A percentile compares a stretch with the other conserved stretches of the same genome.
These are phyloP conservation scores for Crepidotus sp. DNA, from an alignment of 1,284 basidiomycete genomes.

Conservation along the genomic window DNA sequence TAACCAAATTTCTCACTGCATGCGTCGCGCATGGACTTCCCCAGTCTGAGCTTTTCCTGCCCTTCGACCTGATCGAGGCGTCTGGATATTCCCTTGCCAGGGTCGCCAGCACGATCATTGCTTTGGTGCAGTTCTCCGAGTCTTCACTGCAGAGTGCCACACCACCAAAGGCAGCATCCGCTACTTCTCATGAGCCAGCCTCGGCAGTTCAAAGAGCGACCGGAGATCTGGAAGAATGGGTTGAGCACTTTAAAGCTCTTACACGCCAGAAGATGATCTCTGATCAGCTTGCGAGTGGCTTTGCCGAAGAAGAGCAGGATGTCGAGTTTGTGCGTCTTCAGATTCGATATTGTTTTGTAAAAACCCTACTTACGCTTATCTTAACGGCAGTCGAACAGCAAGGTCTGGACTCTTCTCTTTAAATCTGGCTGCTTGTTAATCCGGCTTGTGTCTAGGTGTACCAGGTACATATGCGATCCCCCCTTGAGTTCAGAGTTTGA, in stretches of 20 bases:
- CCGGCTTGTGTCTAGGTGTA: conserved; percentile 10
- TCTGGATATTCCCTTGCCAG: conserved; percentile 51
- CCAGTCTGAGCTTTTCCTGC: conserved; percentile 54
- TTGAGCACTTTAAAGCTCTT: conserved; percentile 11
- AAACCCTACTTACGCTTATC: background rate
- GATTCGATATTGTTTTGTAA: background rate
- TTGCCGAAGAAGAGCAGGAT: background rate
- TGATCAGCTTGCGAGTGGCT: background rate
- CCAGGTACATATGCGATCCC: conserved; percentile 2
- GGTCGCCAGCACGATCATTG: conserved; percentile 59
- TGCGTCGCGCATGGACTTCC: conserved; percentile 54
- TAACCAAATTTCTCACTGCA: conserved; percentile 64
- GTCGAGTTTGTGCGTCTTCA: conserved; percentile 9
- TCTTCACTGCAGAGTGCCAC: background rate
- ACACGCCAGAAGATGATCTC: conserved; percentile 12
- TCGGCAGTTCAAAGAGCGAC: background rate
- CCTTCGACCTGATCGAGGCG: conserved; percentile 57
- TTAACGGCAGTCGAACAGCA: conserved; percentile 11
- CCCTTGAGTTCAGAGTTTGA: background rate
- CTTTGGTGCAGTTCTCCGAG: conserved; percentile 54
- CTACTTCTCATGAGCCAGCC: background rate
- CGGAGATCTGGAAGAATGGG: conserved; percentile 12
- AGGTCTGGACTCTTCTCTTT: conserved; percentile 1
- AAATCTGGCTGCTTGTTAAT: background rate
- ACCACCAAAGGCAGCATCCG: background rate